Evolutionary conservation across 768 basidiomycete genomes (phyloP).

Genomic region (Agaricus bisporus): DNA sequence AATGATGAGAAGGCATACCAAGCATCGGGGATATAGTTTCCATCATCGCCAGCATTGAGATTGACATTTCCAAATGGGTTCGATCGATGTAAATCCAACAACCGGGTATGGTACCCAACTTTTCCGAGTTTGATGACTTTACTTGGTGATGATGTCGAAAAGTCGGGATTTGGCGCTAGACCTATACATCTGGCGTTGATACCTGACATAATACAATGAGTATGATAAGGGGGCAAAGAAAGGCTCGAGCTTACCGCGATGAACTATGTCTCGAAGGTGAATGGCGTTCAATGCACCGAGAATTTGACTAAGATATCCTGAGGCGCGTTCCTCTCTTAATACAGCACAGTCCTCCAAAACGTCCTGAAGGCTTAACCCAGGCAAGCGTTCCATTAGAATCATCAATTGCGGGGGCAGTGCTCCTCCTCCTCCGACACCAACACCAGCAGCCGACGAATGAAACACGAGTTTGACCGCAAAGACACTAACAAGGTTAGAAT

Average conservation of each 20-base stretch:
- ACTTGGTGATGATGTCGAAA: conserved; percentile 20
- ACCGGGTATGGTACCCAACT: conserved; percentile 61
- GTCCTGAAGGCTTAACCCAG: conserved; percentile 60
- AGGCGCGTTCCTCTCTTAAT: conserved; percentile 67
- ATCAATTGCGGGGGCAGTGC: conserved; percentile 38
- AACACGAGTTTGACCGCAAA: conserved; percentile 58
- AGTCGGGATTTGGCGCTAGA: conserved; percentile 43
- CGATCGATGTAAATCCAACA: conserved; percentile 79
- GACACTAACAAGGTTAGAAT: conserved; percentile 60
- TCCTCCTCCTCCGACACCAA: background rate
- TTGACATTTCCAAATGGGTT: conserved; percentile 58
- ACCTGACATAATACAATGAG: conserved; percentile 27
- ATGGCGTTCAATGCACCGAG: conserved; percentile 63
- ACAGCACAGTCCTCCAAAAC: conserved; percentile 71
- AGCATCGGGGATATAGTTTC: conserved; percentile 42
- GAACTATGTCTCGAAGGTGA: conserved; percentile 60
- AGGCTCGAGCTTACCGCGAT: conserved; percentile 47
- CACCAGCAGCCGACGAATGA: conserved; percentile 25
- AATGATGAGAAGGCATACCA: conserved; percentile 18
- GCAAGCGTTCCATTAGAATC: conserved; percentile 68
- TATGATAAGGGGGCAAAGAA: background rate
- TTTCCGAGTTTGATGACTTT: conserved; percentile 73
- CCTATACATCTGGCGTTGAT: conserved; percentile 57
- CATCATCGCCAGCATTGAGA: conserved; percentile 18
- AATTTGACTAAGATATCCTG: conserved; percentile 74